phyloP scores from a whole-genome alignment of 371 early-diverging fungal species.

The Mucor piriformis region DNA sequence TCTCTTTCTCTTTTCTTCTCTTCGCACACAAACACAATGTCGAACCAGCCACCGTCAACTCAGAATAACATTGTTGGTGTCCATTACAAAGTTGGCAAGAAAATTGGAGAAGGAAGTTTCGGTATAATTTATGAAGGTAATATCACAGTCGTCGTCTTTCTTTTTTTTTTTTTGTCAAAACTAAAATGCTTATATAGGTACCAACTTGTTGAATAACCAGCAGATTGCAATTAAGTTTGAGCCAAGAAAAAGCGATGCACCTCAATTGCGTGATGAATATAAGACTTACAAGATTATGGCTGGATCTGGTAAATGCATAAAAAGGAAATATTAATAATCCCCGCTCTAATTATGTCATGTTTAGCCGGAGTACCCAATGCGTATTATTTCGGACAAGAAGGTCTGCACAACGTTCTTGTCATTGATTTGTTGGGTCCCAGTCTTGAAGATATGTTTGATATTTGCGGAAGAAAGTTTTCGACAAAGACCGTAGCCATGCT shows the following conservation, averaged over 20 bases:
- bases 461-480: constrained; percentile 85
- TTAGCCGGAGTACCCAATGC: constrained; percentile 81
- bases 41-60: constrained; percentile 7
- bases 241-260: constrained; percentile 87
- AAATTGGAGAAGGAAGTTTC: constrained; percentile 94
- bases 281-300: constrained; percentile 84
- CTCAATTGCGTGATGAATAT: constrained; percentile 94
- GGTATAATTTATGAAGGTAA: constrained; percentile 95
- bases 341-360: background rate
- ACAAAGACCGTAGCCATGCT: constrained; percentile 92
- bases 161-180: background rate
- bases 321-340: background rate
- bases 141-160: constrained; percentile 3
- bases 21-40: background rate
- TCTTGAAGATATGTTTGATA: constrained; percentile 94
- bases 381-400: constrained; percentile 93
- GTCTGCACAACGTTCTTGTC: constrained; percentile 84
- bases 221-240: constrained; percentile 94
- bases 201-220: constrained; percentile 75
- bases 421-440: constrained; percentile 95
- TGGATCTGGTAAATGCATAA: constrained; percentile 59
- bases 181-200: constrained; percentile 33
- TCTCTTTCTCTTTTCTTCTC: background rate
- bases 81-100: constrained; percentile 88
- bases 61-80: constrained; percentile 70